Evolutionary conservation across 805 yeast genomes (phyloP).

Genomic region (Wickerhamiella musiphila): DNA sequence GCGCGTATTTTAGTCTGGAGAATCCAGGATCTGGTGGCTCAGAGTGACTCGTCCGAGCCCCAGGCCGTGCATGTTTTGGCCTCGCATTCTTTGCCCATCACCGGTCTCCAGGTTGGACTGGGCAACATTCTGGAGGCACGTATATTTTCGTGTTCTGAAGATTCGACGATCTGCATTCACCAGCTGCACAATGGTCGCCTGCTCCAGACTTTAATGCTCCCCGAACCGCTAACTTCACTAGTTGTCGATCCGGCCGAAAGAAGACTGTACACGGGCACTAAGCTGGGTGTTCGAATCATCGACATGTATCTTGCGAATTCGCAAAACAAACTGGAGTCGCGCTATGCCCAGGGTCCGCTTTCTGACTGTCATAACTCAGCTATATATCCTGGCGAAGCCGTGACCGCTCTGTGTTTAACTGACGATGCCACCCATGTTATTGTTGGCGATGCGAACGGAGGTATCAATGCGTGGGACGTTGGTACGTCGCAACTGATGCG

Average conservation of each 20-base stretch:
- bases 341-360: slow-evolving; percentile 45
- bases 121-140: slow-evolving; percentile 43
- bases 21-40: slow-evolving; percentile 36
- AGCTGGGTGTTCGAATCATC: slow-evolving; percentile 43
- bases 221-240: slow-evolving; percentile 37
- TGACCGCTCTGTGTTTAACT: slow-evolving; percentile 41
- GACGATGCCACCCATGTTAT: slow-evolving; percentile 59
- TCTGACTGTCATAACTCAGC: slow-evolving; percentile 26
- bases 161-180: slow-evolving; percentile 59
- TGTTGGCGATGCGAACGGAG: slow-evolving; percentile 62
- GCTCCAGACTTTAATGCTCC: slow-evolving; percentile 56
- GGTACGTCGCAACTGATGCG: slow-evolving; percentile 21
- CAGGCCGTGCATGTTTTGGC: slow-evolving; percentile 17
- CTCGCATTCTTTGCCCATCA: slow-evolving; percentile 31
- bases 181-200: slow-evolving; percentile 31
- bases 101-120: slow-evolving; percentile 28
- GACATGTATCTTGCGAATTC: slow-evolving; percentile 29
- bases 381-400: slow-evolving; percentile 17
- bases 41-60: slow-evolving; percentile 19
- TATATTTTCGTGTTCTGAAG: slow-evolving; percentile 53
- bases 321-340: slow-evolving; percentile 30
- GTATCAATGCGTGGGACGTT: slow-evolving; percentile 48
- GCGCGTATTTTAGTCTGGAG: slow-evolving; percentile 66
- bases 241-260: slow-evolving; percentile 68
- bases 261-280: slow-evolving; percentile 49